Evolutionary conservation across 148 eudicot species (phyloP), one percentile per base, ranked within the genome.

Genomic region (Rhododendron ferrugineum): DNA sequence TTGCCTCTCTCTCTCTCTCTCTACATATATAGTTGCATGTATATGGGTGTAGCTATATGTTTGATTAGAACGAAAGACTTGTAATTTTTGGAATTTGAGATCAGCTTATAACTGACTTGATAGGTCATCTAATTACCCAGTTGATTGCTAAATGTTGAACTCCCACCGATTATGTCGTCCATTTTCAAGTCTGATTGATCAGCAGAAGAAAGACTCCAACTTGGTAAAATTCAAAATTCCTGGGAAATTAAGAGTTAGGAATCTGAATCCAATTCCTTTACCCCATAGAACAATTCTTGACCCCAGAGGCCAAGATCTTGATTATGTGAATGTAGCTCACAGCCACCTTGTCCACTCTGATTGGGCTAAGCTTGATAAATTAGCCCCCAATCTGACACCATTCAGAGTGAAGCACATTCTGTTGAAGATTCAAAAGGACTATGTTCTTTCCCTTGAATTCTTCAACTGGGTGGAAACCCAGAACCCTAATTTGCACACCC

Each of bases 271-370:
- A 73, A 87, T 93, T 32, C 95, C 97, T 74, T 86, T 96, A 76
- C 98, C 98, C 42, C 93, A 96, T 77, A 87, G 91, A 85, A 91
- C 93, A 36, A 81, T 96, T 64, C 93, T 91, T 66, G 92, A 93
- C 72, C 91, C 95, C 44, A 90, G 85, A 90, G 98, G 96, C 30
- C 95, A 92, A 86, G 96, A 96, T 76, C 94, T 91, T 88, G 98
- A 95, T 89, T 95, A 73, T 72, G 82, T 95, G n/a, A 94, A 92
- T 76, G 92, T 95, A 30, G 96, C 92, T 64, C 89, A 95, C 79
- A 96, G 98, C 79, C 96, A 94, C 90, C 90, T 96, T 20, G 85
- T 93, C 15, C 93, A 96, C 81, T 92, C 95, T 81, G 96, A 96
- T 88, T 96, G 94, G 96, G 52, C 86, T 20, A 92, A 90, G 80